Base-by-base conservation (phyloP, 208 protist genomes). In the Wallacemonas collosoma region DNA sequence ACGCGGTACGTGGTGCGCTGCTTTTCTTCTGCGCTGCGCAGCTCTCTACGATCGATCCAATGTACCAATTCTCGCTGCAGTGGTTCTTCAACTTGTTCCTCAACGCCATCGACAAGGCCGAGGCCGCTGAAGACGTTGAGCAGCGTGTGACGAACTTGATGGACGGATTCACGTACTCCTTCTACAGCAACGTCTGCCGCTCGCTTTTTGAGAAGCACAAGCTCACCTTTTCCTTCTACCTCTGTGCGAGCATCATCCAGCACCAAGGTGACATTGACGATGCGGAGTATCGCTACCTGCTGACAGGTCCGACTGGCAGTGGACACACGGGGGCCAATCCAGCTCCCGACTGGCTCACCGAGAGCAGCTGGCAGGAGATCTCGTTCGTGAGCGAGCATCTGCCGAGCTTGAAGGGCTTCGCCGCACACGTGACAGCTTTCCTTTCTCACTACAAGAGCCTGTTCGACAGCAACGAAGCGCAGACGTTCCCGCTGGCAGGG, bases 201-300 rank as follows among this genome's bases (percentile, higher is more conserved):
- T 99, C 97, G 8, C 86, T 99, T 45, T 99, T 99, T 81, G 98
- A 99, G 80, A 91, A 87, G 80, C 98, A 99, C 85, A 99, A 99
- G 87, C 80, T 98, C 41, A 94, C 98, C 38, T 99, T 99, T 84
- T 98, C 98, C 54, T 99, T 99, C 76, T 91, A 95, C 66, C 77
- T 99, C 45, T 97, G 93, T 78, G 82, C 93, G 17, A 90, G 87
- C 41, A 94, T 98, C 26, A 86, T 98, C 58, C 79, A 89, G 71
- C 83, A 93, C 60, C 72, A 79, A 40, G 88, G 84, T n/a, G 73
- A 82, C 26, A 68, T 98, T 71, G 87, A 98, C 75, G 78, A 77
- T 7, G 63, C 80, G 8, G 95, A 99, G 83, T 99, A 87, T 69
- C 85, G 86, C 51, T 98, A 97, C 74, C 69, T 99, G 56, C 85